Percentiles rank a stretch among this genome's conserved stretches.
phyloP scores from a whole-genome alignment of 2,329 filamentous ascomycete genomes.

The Aspergillus niger region DNA sequence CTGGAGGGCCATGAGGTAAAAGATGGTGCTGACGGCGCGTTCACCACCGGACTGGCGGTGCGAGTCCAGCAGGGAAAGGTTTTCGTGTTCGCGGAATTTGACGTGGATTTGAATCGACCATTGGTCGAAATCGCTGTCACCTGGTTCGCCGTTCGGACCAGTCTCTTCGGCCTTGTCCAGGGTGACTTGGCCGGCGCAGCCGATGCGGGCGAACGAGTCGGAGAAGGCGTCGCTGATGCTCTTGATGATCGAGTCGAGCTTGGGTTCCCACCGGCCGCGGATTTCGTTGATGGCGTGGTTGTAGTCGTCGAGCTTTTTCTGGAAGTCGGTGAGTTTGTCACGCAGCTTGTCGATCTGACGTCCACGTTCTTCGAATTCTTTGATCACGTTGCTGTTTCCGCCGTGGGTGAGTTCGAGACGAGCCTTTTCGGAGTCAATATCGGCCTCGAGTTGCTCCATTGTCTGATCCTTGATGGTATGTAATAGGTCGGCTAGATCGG shows the following conservation, averaged over 20 bases:
- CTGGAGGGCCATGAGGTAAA: conserved; percentile 98
- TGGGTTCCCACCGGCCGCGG: conserved; percentile 77
- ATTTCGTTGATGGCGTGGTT: conserved; percentile 64
- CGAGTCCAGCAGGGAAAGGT: conserved; percentile 79
- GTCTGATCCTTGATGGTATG: conserved; percentile 54
- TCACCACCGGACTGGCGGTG: conserved; percentile 97
- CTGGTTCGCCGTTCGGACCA: conserved; percentile 33
- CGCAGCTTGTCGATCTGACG: conserved; percentile 68
- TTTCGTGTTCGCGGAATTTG: conserved; percentile 87
- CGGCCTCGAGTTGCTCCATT: conserved; percentile 66
- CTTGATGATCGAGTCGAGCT: conserved; percentile 72
- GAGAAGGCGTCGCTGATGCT: conserved; percentile 89
- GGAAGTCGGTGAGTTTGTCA: conserved; percentile 59
- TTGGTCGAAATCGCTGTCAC: conserved; percentile 77
- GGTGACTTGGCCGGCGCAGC: conserved; percentile 86
- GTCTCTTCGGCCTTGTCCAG: conserved; percentile 68
- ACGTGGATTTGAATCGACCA: conserved; percentile 95
- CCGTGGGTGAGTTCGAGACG: conserved; percentile 79
- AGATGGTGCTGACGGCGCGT: conserved; percentile 93
- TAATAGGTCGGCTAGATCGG: conserved; percentile 42
- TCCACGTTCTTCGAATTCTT: conserved; percentile 74
- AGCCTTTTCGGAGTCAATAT: conserved; percentile 72
- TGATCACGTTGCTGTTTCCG: conserved; percentile 72
- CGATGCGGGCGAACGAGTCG: conserved; percentile 91
- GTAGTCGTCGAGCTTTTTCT: conserved; percentile 58